Evolutionary conservation across 1,284 basidiomycete genomes (phyloP), one percentile per base, ranked within the genome.

Genomic region (Irpex sp.): DNA sequence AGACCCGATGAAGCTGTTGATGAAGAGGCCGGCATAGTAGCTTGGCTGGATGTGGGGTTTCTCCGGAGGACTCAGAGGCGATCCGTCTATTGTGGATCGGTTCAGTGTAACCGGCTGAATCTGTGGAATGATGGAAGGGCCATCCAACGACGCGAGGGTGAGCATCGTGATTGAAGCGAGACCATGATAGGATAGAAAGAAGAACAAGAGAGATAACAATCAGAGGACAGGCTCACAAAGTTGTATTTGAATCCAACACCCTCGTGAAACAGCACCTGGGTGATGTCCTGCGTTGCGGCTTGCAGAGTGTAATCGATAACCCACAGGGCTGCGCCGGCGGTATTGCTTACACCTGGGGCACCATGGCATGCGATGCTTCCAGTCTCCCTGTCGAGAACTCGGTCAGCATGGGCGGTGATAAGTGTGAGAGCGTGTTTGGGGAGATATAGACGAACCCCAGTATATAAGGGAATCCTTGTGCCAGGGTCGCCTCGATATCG

Each of bases 241-340:
- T 79, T 80, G 67, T 81, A 82, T 65, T 75, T 77, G 71, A 76
- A 82, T 0, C 81, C 80, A 49, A 80, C 70, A 26, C 77, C 79
- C 63, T 81, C 73, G 63, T 81, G 79, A 73, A 78, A 81, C 70
- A 75, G 75, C 1, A 76, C 57, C 52, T 77, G 71, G 5, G 65
- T 61, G 47, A 81, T 74, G 3, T 78, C 78, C 1, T 79, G 66
- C 15, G 73, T 70, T 0, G 78, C 75, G 1, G 77, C 76, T 62
- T 77, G 86, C 5, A 92, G 74, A 0, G 81, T 76, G 70, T 90
- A 89, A 70, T 91, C 88, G 63, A 89, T 75, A 1, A 81, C 78
- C 89, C 89, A 91, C 26, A 92, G 74, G 15, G 87, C 85, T 2
- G 87, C 86, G 40, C 88, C 89, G 8, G 84, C 89, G 0, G 85